Base-by-base conservation (phyloP, 2,329 filamentous ascomycete species). In the Claviceps sp. region DNA sequence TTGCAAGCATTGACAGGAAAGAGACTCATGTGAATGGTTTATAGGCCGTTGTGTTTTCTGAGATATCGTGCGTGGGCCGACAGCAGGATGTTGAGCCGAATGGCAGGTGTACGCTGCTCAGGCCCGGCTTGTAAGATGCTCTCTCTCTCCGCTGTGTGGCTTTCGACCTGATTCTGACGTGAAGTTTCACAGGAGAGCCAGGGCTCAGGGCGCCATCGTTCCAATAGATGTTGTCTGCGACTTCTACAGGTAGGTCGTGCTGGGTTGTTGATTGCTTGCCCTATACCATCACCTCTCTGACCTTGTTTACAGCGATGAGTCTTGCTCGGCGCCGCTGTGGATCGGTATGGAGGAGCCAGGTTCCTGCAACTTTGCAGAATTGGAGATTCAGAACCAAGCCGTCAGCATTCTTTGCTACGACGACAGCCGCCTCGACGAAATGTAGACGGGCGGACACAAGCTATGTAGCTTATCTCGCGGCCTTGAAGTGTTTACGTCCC, bases 281-380 rank as follows among this genome's bases (percentile, higher is more conserved):
- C n/a, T 40, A 11, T 9, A 20, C 16, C 9, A 14, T 13, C 22
- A n/a, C 7, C 24, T 30, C n/a, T 42, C 46, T 52, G 11, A 54
- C 30, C 22, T 37, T 14, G n/a, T n/a, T 22, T 48, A 30, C 26
- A 52, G 53, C 16, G 50, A 55, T 8, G 38, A 52, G 26, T 34
- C 18, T 26, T 55, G 50, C 38, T 37, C 37, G 11, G 18, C 38
- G 16, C 53, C 47, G 6, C 50, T 54, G n/a, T 54, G 42, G 37
- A 52, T 52, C 14, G 53, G 53, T 8, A 53, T 50, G 47, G 50
- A 52, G 16, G 47, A 52, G 24, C 50, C 43, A 20, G 50, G 53
- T 1, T 9, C 40, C 18, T 52, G 47, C 16, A 11, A 16, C 37
- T 52, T 52, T 18, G n/a, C 18, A 2, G 43, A 50, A 16, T 11